These are phyloP conservation scores for Odonthalia washingtoniensis DNA, from an alignment of 31 red algal genomes.

Conservation along the genomic window DNA sequence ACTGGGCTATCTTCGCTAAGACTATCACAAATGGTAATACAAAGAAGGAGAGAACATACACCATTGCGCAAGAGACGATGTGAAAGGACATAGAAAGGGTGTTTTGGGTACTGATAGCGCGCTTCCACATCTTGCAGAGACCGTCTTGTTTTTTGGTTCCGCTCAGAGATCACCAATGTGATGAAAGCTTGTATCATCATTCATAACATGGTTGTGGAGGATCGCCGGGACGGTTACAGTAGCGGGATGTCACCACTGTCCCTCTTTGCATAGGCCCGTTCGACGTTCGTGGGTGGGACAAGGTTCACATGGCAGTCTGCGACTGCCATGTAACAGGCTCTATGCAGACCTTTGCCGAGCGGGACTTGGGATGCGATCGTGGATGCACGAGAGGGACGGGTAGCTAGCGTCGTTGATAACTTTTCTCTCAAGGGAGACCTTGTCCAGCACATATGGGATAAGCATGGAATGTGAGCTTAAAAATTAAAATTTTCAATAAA, in stretches of 20 bases:
- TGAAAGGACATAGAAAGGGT: slow-evolving; percentile 52
- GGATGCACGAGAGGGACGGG: neutral
- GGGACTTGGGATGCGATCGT: neutral
- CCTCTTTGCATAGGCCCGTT: neutral
- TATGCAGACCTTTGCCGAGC: neutral
- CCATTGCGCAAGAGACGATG: slow-evolving; percentile 19
- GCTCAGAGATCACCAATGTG: slow-evolving; percentile 16
- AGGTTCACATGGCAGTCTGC: neutral
- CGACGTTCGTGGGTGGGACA: neutral
- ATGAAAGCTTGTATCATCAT: slow-evolving; percentile 47
- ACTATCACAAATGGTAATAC: neutral
- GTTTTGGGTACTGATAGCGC: slow-evolving; percentile 33
- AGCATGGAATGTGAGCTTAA: too few species aligned
- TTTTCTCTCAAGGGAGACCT: neutral
- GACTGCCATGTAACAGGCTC: neutral
- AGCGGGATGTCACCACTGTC: neutral
- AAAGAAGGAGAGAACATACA: slow-evolving; percentile 3
- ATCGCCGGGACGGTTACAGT: neutral
- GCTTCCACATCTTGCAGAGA: slow-evolving; percentile 17
- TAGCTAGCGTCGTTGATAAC: too few species aligned
- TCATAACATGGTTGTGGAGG: slow-evolving; percentile 40
- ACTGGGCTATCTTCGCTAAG: neutral
- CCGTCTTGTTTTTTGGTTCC: slow-evolving; percentile 39
- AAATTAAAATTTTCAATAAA: too few species aligned
- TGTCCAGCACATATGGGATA: neutral